phyloP scores from a whole-genome alignment of 768 basidiomycete genomes.

The Chalciporus piperatus region DNA sequence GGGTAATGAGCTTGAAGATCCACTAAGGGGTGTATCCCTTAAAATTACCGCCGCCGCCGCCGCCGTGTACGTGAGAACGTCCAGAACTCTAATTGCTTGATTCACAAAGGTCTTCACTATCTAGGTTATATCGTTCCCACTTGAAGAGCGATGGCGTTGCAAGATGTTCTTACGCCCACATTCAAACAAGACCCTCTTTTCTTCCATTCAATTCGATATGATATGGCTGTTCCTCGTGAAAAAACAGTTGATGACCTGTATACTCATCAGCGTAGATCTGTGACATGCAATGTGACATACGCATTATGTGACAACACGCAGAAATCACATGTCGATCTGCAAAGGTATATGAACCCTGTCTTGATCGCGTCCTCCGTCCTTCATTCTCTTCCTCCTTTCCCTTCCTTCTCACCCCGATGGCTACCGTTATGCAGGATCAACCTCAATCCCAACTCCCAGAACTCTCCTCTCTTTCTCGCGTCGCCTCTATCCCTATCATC shows the following conservation, averaged over 20 bases:
- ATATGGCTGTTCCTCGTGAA: conserved; percentile 5
- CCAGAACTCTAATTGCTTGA: too few relatives aligned
- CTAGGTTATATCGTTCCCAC: background rate
- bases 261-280: conserved; percentile 1
- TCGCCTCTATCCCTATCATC: conserved; percentile 73
- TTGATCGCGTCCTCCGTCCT: conserved; percentile 7
- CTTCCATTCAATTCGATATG: too few relatives aligned
- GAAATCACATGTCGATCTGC: conserved; percentile 25
- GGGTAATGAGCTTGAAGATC: background rate
- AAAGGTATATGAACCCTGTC: conserved; percentile 29
- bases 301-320: background rate
- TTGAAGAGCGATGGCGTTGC: too few relatives aligned
- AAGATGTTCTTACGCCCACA: too few relatives aligned
- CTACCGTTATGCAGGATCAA: conserved; percentile 31
- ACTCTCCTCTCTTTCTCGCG: conserved; percentile 58
- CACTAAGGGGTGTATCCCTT: too few relatives aligned
- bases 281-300: conserved; percentile 25
- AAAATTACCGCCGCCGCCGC: too few relatives aligned
- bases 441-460: conserved; percentile 39
- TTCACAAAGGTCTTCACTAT: too few relatives aligned
- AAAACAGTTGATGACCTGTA: background rate
- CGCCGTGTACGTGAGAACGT: too few relatives aligned
- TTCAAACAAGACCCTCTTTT: too few relatives aligned
- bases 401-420: conserved; percentile 30
- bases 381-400: conserved; percentile 2